Evolutionary conservation across 1,284 basidiomycete genomes (phyloP), one percentile per base, ranked within the genome.

Genomic region (Cutaneotrichosporon sp.): DNA sequence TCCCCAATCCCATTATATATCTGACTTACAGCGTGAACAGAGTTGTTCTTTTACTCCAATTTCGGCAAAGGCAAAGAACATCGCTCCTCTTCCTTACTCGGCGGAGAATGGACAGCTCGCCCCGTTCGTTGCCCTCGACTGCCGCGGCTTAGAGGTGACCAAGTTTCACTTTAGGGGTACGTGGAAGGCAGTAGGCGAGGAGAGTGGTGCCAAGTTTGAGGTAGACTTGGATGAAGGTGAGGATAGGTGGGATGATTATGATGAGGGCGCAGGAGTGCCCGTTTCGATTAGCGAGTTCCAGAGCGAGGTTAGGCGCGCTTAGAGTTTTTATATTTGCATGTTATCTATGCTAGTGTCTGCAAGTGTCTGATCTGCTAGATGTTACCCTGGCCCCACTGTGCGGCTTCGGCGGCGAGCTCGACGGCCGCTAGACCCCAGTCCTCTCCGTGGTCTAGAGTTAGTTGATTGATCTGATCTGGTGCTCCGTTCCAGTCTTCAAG

Each of bases 351-450:
- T 46, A 46, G 42, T 21, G 18, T 18, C 18, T 11, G 4, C 5
- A 11, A 14, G 13, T 40, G n/a, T 46, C 38, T 26, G 26, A 26
- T 26, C 2, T 18, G 11, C 59, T 68, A 68, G 57, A 68, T 64
- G 46, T 63, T 30, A 22, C 67, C 64, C 61, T 68, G 59, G 60
- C 83, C 82, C 93, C 93, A 97, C 57, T 86, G 84, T 66, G 84
- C 85, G 56, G 84, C 82, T 69, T 89, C 89, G 55, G 84, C 83
- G 4, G 88, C 91, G 86, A 96, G 90, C 82, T 99, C 96, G 18
- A 98, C 92, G 9, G 96, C 96, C 11, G 95, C 95, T 53, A 88
- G 80, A 18, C 90, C 96, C 95, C 96, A 99, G 74, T 98, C 96
- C 79, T 95, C 90, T 38, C 96, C 95, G 71, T 79, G 77, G 69